These are phyloP conservation scores for Rhexocercosporidium sp. DNA, from an alignment of 2,329 filamentous ascomycete genomes.

Conservation along the genomic window DNA sequence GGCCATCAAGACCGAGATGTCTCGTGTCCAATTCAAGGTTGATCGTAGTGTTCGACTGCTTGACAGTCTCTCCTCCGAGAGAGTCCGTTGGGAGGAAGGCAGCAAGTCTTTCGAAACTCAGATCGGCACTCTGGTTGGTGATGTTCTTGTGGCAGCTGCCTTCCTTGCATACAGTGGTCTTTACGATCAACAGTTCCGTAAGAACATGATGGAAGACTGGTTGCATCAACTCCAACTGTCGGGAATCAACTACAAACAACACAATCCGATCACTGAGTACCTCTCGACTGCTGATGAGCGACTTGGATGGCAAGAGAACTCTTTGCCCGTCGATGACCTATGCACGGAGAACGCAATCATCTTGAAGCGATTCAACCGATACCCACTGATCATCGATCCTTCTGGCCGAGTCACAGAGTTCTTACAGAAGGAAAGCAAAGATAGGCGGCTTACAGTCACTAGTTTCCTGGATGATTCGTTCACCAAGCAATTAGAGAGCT, in stretches of 20 bases:
- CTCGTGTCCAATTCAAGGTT: conserved; percentile 95
- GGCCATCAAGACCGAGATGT: conserved; percentile 97
- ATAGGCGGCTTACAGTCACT: conserved; percentile 91
- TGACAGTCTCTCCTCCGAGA: conserved; percentile 93
- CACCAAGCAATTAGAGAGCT: conserved; percentile 96
- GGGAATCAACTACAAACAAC: conserved; percentile 90
- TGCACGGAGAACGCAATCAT: conserved; percentile 99
- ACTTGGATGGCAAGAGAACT: conserved; percentile 92
- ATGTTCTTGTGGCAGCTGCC: conserved; percentile 93
- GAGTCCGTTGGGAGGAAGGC: conserved; percentile 92
- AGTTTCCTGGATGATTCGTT: conserved; percentile 98
- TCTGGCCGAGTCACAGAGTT: conserved; percentile 95
- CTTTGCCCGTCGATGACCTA: conserved; percentile 91
- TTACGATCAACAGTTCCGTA: conserved; percentile 97
- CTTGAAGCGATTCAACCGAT: conserved; percentile 96
- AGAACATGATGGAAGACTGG: conserved; percentile 98
- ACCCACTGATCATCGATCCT: conserved; percentile 97
- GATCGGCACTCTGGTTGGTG: conserved; percentile 93
- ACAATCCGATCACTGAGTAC: conserved; percentile 95
- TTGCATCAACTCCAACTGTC: conserved; percentile 89
- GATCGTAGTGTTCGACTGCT: conserved; percentile 93
- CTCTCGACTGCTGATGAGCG: conserved; percentile 95
- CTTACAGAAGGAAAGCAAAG: conserved; percentile 91
- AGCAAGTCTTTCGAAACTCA: conserved; percentile 99
- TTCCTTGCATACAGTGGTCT: conserved; percentile 97